Evolutionary conservation across 352 stramenopile species (phyloP).

Genomic region (Hyaloperonospora brassicae): DNA sequence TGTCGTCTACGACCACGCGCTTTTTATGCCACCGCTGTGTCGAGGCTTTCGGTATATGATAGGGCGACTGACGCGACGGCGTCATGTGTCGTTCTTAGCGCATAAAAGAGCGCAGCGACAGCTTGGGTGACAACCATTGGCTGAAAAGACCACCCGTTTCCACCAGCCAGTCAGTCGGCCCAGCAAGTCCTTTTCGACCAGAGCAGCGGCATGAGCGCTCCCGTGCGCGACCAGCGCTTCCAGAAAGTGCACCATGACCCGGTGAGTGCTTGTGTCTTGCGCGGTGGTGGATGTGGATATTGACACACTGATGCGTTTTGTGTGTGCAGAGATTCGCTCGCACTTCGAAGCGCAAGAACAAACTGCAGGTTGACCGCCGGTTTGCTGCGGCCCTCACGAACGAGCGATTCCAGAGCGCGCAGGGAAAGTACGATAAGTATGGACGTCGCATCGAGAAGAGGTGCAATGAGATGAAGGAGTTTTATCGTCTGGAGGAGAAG

Average conservation of each 20-base stretch:
- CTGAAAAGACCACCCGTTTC: slow-evolving; percentile 4
- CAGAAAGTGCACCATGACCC: slow-evolving; percentile 83
- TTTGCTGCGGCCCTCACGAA: slow-evolving; percentile 69
- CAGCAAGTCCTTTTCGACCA: neutral
- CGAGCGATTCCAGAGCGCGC: slow-evolving; percentile 70
- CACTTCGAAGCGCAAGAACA: slow-evolving; percentile 72
- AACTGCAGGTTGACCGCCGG: slow-evolving; percentile 74
- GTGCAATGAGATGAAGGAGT: slow-evolving; percentile 70
- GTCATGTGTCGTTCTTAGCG: neutral
- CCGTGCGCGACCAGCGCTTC: slow-evolving; percentile 69
- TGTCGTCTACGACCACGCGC: too few relatives aligned
- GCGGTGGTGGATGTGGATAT: too few relatives aligned
- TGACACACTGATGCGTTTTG: neutral
- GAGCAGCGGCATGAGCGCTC: slow-evolving; percentile 26
- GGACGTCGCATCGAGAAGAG: slow-evolving; percentile 74
- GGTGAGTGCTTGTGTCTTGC: slow-evolving; percentile 20
- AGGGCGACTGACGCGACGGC: too few relatives aligned
- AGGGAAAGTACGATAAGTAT: slow-evolving; percentile 86
- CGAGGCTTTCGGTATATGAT: too few relatives aligned
- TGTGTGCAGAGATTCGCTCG: slow-evolving; percentile 55
- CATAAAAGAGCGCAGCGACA: neutral
- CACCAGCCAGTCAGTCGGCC: slow-evolving; percentile 4
- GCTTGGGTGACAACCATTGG: slow-evolving; percentile 3
- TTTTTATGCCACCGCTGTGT: too few relatives aligned
- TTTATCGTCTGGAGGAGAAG: slow-evolving; percentile 67